Base-by-base conservation (phyloP, 768 basidiomycete genomes). In the Cyclocybe cylindracea region DNA sequence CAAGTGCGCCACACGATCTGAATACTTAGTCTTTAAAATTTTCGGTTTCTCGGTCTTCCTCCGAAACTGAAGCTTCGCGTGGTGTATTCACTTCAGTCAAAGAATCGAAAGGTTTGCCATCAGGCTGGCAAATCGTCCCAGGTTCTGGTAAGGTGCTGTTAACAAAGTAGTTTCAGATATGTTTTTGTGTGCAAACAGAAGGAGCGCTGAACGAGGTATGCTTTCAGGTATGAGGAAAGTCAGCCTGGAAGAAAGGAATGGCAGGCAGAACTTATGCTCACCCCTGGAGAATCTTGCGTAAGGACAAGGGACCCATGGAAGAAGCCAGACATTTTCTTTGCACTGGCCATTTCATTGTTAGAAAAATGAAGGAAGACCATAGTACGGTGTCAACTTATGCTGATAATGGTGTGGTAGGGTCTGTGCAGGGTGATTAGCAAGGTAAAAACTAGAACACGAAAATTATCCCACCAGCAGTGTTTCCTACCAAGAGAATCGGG, bases 261-360 rank as follows among this genome's bases (percentile, higher is more conserved):
- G 33, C 13, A 31, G 24, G 5, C 13, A 24, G 24, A 24, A 24
- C 2, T 24, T 24, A 18, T 18, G 60, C 69, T 19, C 59, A 78
- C 75, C 6, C 76, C 74, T 10, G 69, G 57, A 7, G 72, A 73
- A 19, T 76, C 71, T 50, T 77, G 74, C 6, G 71, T 74, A 14
- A 78, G 59, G 10, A 78, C 72, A 11, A 73, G 69, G 2, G 75
- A 71, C n/a, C 59, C 61, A 2, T 62, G 53, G 58, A 76, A 77
- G 6, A 67, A 66, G 41, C 60, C 53, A 0, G 72, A 70, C 55
- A 68, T 74, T 37, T 72, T 71, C 55, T 70, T 69, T 2, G 75
- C 76, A 10, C 77, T 78, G 53, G 24, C 5, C 5, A 24, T 24
- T 24, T 24, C 24, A 2, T 24, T 24, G 24, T 24, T 24, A 5